Evolutionary conservation across 164 flowering plant species (phyloP).

Genomic region (Magnolia kwangsiensis): DNA sequence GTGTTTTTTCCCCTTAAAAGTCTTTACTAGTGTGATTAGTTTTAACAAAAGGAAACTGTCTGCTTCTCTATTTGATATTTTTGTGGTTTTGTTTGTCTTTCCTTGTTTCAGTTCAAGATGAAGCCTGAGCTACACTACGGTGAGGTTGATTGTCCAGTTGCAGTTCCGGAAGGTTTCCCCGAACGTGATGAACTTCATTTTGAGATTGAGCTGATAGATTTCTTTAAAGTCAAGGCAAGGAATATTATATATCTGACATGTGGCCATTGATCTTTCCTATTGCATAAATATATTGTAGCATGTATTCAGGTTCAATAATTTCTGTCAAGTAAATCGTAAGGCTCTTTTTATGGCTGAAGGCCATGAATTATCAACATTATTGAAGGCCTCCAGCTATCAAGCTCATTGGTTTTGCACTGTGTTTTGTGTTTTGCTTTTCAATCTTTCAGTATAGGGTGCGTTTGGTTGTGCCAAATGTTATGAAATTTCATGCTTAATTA

Average conservation of each 20-base stretch:
- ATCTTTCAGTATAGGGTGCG: too few species aligned
- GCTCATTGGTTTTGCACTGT: too few species aligned
- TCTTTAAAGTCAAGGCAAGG: conserved; percentile 79
- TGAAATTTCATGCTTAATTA: too few species aligned
- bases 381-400: too few species aligned
- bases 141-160: conserved; percentile 83
- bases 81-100: conserved; percentile 5
- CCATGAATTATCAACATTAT: neutral
- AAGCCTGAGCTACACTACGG: conserved; percentile 91
- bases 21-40: too few species aligned
- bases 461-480: too few species aligned
- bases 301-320: neutral
- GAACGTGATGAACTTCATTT: conserved; percentile 91
- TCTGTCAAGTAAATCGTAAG: neutral
- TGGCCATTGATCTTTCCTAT: neutral
- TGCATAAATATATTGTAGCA: neutral
- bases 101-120: conserved; percentile 70
- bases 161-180: conserved; percentile 63
- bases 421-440: too few species aligned
- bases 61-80: neutral
- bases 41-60: too few species aligned
- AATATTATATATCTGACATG: neutral
- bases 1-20: too few species aligned
- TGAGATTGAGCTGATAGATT: conserved; percentile 91
- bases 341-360: neutral